Percentiles rank a stretch among this genome's conserved stretches.
Conservation (phyloP, 2,329 filamentous ascomycete genomes). For the Fusarium dlaminii region DNA sequence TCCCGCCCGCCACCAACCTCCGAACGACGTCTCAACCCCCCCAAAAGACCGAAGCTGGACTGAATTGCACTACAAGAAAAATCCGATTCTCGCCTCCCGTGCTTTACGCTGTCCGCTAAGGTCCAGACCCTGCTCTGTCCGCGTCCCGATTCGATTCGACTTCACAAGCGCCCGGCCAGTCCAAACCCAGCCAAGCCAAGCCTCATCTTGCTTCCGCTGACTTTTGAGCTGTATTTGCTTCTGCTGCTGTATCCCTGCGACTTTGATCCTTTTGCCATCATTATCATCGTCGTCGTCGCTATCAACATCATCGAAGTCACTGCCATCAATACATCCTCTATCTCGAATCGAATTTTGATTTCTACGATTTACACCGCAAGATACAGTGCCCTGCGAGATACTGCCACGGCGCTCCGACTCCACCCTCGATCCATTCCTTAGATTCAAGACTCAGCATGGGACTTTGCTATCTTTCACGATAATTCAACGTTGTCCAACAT, state of each 20-base stretch:
- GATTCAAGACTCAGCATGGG: slow-evolving; percentile 43
- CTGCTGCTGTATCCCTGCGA: slow-evolving; percentile 24
- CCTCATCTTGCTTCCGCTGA: slow-evolving; percentile 34
- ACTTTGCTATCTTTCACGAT: slow-evolving; percentile 43
- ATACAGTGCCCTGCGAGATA: slow-evolving; percentile 36
- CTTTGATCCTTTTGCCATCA: slow-evolving; percentile 15
- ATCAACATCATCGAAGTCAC: background rate
- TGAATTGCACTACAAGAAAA: slow-evolving; percentile 16
- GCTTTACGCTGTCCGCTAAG: slow-evolving; percentile 37
- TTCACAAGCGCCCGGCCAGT: slow-evolving; percentile 27
- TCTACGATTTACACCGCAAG: background rate
- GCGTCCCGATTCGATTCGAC: slow-evolving; percentile 35
- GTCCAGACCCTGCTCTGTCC: slow-evolving; percentile 35
- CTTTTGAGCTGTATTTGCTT: slow-evolving; percentile 33
- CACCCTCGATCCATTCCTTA: slow-evolving; percentile 34
- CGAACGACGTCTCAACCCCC: slow-evolving; percentile 19
- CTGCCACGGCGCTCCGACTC: slow-evolving; percentile 39
- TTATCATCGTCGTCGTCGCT: background rate
- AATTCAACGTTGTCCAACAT: slow-evolving; percentile 43
- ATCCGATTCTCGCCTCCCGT: slow-evolving; percentile 39
- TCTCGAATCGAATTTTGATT: background rate
- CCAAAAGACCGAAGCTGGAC: slow-evolving; percentile 1
- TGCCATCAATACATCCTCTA: background rate
- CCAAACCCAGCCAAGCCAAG: slow-evolving; percentile 22
- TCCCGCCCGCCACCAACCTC: slow-evolving; percentile 29